Evolutionary conservation across 176 grass and related monocot genomes (phyloP).

Genomic region (Panicum miliaceum): DNA sequence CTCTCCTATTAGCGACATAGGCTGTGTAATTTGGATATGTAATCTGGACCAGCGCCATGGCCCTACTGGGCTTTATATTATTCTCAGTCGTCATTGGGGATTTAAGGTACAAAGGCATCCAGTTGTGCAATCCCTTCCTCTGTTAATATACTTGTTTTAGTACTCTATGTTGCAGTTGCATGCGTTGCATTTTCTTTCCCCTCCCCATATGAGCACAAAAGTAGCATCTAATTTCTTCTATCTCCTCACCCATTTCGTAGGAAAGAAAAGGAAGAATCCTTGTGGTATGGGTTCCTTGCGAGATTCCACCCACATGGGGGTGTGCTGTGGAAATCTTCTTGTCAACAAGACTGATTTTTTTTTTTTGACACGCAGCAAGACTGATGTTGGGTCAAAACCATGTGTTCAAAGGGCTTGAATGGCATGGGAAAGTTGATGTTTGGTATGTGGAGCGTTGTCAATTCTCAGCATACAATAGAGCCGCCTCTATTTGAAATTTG

Average conservation of each 20-base stretch:
- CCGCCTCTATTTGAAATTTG: not conserved
- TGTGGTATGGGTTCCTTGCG: not conserved
- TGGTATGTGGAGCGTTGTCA: not conserved
- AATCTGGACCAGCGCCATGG: conserved; percentile 8
- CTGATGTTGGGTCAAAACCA: not conserved
- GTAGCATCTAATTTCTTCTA: not conserved
- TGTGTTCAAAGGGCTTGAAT: not conserved
- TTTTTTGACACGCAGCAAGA: no score
- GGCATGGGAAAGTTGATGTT: not conserved
- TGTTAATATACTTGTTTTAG: not conserved
- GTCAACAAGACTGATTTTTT: no score
- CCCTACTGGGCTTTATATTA: conserved; percentile 24
- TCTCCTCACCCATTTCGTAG: not conserved
- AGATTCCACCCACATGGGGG: not conserved
- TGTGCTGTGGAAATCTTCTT: not conserved
- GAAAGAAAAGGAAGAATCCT: not conserved
- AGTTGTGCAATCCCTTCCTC: not conserved
- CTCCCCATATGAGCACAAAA: not conserved
- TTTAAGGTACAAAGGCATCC: conserved; percentile 20
- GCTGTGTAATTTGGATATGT: conserved; percentile 34
- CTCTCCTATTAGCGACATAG: not conserved
- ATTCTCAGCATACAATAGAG: not conserved
- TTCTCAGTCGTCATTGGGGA: not conserved
- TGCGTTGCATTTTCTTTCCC: not conserved
- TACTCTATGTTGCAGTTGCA: not conserved